A percentile compares a stretch with the other conserved stretches of the same genome.
These are phyloP conservation scores for Sporothrix brunneoviolacea DNA, from an alignment of 2,329 filamentous ascomycete genomes.

Conservation along the genomic window DNA sequence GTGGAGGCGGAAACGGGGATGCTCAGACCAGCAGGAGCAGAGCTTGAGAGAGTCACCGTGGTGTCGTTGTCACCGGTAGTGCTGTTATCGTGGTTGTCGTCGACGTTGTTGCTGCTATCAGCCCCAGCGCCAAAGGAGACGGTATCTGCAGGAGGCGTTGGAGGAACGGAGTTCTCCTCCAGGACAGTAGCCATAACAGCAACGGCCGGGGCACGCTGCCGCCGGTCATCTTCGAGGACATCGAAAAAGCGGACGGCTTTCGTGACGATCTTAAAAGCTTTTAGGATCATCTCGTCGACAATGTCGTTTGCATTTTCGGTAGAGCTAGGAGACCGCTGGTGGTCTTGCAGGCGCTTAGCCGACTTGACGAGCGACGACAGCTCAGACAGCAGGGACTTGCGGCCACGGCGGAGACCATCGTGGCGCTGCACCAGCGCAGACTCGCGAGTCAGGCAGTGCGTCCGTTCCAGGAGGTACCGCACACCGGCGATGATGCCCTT, in stretches of 20 bases:
- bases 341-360: constrained; percentile 76
- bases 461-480: constrained; percentile 79
- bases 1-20: background rate
- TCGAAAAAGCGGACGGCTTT: constrained; percentile 87
- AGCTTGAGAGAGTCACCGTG: constrained; percentile 25
- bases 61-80: constrained; percentile 30
- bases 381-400: constrained; percentile 84
- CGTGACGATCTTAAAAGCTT: constrained; percentile 90
- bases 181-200: constrained; percentile 54
- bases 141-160: constrained; percentile 57
- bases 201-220: constrained; percentile 43
- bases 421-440: constrained; percentile 67
- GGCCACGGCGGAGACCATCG: constrained; percentile 68
- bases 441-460: constrained; percentile 80
- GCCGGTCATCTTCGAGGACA: constrained; percentile 62
- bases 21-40: background rate
- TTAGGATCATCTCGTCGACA: constrained; percentile 87
- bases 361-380: constrained; percentile 84
- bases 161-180: constrained; percentile 53
- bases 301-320: constrained; percentile 62
- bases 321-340: constrained; percentile 45
- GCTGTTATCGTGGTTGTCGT: background rate
- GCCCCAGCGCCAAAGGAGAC: constrained; percentile 32
- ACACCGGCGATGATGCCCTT: constrained; percentile 91
- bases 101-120: constrained; percentile 23